Base-by-base conservation (phyloP, 2,329 filamentous ascomycete species). In the Didymella pomorum region DNA sequence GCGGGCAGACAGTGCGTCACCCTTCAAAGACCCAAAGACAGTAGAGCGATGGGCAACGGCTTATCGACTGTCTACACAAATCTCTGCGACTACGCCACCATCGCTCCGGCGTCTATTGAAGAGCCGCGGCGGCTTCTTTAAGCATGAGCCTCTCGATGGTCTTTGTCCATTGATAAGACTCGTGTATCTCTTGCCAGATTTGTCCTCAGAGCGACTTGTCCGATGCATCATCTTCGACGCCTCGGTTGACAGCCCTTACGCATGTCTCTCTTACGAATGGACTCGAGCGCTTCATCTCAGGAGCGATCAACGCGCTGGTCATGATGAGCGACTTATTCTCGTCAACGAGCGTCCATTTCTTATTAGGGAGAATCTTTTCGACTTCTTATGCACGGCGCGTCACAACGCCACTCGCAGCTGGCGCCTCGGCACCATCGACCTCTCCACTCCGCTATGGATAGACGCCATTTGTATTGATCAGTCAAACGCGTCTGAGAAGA, bases 181-280 rank as follows among this genome's bases (percentile, higher is more conserved):
- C 2, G 5, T 46, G 7, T 46, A 46, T 10, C 43, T 46, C 8
- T n/a, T 46, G 26, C 43, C 43, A 21, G n/a, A 46, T 4, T 7
- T 46, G 2, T 46, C 43, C 9, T 16, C 26, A 20, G 43, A 46
- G n/a, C 26, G 43, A 14, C 43, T 46, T 2, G 7, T 46, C n/a
- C 18, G n/a, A 21, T 46, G 43, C 26, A 18, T 46, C n/a, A 18
- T 46, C 16, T 46, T 46, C 21, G 5, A 46, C 3, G 16, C 6
- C 25, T 31, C 43, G 10, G 29, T 46, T 20, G 26, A 33, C 3
- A 20, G 11, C 7, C 28, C n/a, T 20, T 46, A 31, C 43, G 26
- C 26, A 14, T 46, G 43, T 46, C 43, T 46, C n/a, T 46, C 43
- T 3, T 46, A 46, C 43, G 43, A 31, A 31, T 46, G 26, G 43